A percentile compares a stretch with the other conserved stretches of the same genome.
These are phyloP conservation scores for Globisporangium ultimum DNA, from an alignment of 352 stramenopile species.

Conservation along the genomic window DNA sequence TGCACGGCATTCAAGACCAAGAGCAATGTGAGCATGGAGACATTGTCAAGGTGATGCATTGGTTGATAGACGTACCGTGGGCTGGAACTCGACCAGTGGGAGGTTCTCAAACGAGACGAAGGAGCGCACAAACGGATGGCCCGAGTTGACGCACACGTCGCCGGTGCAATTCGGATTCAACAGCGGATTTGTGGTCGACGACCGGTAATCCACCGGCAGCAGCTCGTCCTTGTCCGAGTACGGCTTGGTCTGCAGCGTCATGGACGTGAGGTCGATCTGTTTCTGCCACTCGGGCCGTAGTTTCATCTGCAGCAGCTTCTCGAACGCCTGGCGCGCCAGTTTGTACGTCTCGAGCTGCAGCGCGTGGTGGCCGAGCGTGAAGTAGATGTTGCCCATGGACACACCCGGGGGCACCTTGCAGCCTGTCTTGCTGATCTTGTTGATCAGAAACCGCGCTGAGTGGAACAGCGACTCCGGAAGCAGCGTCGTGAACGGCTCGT, in stretches of 20 bases:
- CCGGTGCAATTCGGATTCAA: constrained; percentile 87
- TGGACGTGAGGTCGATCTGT: constrained; percentile 89
- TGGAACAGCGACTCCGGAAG: constrained; percentile 92
- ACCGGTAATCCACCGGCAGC: constrained; percentile 94
- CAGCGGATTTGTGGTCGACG: constrained; percentile 90
- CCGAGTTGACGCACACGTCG: constrained; percentile 91
- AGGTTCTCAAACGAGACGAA: constrained; percentile 96
- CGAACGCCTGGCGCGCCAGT: constrained; percentile 90
- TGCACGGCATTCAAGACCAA: background rate
- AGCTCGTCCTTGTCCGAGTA: constrained; percentile 92
- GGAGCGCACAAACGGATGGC: constrained; percentile 93
- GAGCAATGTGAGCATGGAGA: background rate
- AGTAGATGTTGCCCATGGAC: constrained; percentile 90
- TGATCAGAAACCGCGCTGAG: constrained; percentile 90
- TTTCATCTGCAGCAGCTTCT: constrained; percentile 90
- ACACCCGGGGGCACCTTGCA: constrained; percentile 69
- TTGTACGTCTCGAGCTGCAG: constrained; percentile 91
- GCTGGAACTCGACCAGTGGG: constrained; percentile 94
- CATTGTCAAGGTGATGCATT: constrained; percentile 12
- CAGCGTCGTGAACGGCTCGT: constrained; percentile 93
- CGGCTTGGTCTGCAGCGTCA: constrained; percentile 91
- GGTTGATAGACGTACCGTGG: constrained; percentile 25
- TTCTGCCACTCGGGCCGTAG: constrained; percentile 83
- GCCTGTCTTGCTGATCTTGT: constrained; percentile 60
- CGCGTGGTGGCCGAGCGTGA: constrained; percentile 92